A percentile compares a stretch with the other conserved stretches of the same genome.
Evolutionary conservation across 495 filamentous ascomycete genomes (phyloP).

Genomic region (Penicillium pancosmium): DNA sequence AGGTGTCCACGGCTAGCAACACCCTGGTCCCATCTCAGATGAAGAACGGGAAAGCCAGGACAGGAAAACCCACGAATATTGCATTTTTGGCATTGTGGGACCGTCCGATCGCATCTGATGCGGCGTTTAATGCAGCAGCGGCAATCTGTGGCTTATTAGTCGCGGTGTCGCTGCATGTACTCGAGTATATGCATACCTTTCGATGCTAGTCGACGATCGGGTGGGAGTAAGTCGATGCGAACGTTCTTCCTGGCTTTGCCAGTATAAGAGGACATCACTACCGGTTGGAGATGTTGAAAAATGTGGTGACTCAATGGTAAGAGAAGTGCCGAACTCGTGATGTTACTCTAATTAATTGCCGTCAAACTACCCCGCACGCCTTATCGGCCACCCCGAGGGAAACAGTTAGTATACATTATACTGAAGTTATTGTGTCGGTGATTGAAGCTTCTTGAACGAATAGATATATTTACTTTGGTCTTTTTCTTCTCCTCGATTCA

Average conservation of each 20-base stretch:
- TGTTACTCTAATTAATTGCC: too few relatives aligned
- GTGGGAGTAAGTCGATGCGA: constrained; percentile 21
- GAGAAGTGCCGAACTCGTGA: background rate
- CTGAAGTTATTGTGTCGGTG: too few relatives aligned
- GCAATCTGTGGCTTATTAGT: constrained; percentile 10
- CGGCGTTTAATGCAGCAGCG: constrained; percentile 23
- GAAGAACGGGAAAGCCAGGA: constrained; percentile 18
- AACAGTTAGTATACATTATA: background rate
- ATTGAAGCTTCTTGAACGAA: too few relatives aligned
- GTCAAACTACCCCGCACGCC: background rate
- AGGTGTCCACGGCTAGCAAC: constrained; percentile 17
- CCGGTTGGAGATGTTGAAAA: background rate
- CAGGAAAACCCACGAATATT: constrained; percentile 17
- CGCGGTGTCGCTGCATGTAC: background rate
- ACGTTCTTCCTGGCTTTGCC: constrained; percentile 16
- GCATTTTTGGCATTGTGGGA: constrained; percentile 25
- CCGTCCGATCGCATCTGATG: constrained; percentile 27
- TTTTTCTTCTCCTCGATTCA: too few relatives aligned
- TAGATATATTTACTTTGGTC: too few relatives aligned
- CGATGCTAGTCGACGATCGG: constrained; percentile 17
- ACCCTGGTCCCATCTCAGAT: constrained; percentile 19
- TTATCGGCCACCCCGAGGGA: background rate
- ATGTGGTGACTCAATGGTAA: background rate
- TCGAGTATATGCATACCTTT: constrained; percentile 10
- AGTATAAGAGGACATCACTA: background rate